A percentile compares a stretch with the other conserved stretches of the same genome.
Conservation (phyloP, 176 grass and related monocot species). For the Avena atlantica region DNA sequence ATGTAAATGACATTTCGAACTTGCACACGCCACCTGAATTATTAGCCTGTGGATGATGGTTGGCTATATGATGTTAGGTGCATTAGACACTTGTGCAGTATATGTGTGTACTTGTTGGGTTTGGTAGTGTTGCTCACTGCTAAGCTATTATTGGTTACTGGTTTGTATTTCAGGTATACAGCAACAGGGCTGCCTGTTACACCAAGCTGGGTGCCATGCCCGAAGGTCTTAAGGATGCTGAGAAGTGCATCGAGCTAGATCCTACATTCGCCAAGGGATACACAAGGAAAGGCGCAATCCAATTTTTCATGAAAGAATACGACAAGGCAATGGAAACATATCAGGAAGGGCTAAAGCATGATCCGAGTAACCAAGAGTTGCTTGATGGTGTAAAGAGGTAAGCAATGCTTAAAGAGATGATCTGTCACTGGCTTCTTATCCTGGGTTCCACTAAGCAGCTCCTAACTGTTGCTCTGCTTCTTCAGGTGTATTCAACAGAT, state of each 20-base stretch:
- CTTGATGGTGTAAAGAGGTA: constrained; percentile 79
- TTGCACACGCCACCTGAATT: neutral
- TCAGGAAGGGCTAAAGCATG: constrained; percentile 92
- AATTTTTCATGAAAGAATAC: constrained; percentile 99
- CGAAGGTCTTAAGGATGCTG: constrained; percentile 96
- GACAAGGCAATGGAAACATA: constrained; percentile 95
- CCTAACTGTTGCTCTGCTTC: neutral
- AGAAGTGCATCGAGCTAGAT: constrained; percentile 96
- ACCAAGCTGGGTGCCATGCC: constrained; percentile 94
- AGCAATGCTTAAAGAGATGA: neutral
- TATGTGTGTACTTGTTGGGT: neutral
- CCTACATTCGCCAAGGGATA: constrained; percentile 94
- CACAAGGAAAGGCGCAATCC: constrained; percentile 90
- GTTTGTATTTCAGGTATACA: constrained; percentile 72
- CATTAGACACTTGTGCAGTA: neutral
- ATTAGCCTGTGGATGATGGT: neutral
- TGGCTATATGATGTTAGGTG: neutral
- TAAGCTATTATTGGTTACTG: neutral
- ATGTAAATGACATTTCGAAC: neutral
- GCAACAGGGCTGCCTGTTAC: constrained; percentile 97
- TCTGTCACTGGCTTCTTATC: neutral
- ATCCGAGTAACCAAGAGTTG: constrained; percentile 85
- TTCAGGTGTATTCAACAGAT: constrained; percentile 78
- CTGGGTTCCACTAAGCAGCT: neutral
- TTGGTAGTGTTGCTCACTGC: neutral